Evolutionary conservation across 257 asterid species (phyloP).

Genomic region (Fraxinus anomala): DNA sequence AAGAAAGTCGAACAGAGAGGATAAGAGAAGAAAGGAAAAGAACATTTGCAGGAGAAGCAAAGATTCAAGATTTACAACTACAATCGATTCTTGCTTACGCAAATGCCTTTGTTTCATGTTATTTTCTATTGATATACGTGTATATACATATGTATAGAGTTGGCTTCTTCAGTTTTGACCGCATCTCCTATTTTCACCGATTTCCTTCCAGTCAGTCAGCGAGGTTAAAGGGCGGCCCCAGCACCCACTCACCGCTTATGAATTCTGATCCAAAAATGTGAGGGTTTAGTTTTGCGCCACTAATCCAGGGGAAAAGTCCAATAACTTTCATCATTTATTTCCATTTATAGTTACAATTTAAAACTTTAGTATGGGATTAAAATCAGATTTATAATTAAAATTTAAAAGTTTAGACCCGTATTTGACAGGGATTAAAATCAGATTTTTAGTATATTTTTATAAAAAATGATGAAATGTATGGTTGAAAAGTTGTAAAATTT

Average conservation of each 20-base stretch:
- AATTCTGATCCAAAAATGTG: not conserved
- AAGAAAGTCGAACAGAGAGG: conserved; percentile 20
- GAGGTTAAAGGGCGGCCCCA: not conserved
- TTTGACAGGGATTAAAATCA: too few relatives aligned
- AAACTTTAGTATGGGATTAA: too few relatives aligned
- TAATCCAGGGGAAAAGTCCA: too few relatives aligned
- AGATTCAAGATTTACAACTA: not conserved
- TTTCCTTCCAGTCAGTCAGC: not conserved
- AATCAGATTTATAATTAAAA: too few relatives aligned
- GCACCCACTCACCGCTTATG: too few relatives aligned
- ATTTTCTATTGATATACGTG: not conserved
- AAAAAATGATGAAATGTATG: too few relatives aligned
- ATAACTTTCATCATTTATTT: too few relatives aligned
- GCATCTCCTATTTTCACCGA: not conserved
- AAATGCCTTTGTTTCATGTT: not conserved
- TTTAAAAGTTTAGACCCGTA: too few relatives aligned
- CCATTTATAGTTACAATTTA: too few relatives aligned
- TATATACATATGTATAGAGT: not conserved
- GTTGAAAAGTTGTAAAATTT: too few relatives aligned
- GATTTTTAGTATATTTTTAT: too few relatives aligned
- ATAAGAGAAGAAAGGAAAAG: conserved; percentile 9
- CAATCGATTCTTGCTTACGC: not conserved
- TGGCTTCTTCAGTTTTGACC: not conserved
- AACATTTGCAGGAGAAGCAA: conserved; percentile 10
- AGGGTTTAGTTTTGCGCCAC: too few relatives aligned